A percentile compares a stretch with the other conserved stretches of the same genome.
phyloP scores from a whole-genome alignment of 352 stramenopile species.

The Pythium aristosporum region DNA sequence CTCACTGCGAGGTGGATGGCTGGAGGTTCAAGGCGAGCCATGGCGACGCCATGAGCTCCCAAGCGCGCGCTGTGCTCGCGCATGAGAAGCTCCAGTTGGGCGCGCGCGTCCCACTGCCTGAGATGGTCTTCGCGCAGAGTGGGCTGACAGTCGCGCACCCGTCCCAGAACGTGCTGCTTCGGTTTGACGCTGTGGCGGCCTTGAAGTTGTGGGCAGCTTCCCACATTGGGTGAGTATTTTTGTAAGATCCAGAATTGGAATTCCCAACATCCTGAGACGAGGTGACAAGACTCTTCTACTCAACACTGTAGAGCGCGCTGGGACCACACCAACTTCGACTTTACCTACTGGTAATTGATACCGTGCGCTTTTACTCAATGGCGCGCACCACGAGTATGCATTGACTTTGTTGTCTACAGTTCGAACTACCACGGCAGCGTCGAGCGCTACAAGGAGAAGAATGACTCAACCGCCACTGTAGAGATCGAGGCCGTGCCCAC shows the following conservation, averaged over 20 bases:
- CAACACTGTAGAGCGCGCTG: constrained; percentile 7
- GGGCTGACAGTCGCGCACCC: constrained; percentile 32
- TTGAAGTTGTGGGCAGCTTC: constrained; percentile 42
- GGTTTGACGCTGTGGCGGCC: constrained; percentile 42
- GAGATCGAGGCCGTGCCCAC: constrained; percentile 18
- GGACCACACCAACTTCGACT: constrained; percentile 51
- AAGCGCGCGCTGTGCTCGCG: constrained; percentile 32
- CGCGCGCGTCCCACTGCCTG: constrained; percentile 42
- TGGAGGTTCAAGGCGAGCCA: constrained; percentile 45
- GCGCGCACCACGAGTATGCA: too few relatives aligned
- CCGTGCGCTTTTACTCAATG: not conserved
- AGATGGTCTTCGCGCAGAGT: constrained; percentile 58
- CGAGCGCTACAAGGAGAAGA: constrained; percentile 16
- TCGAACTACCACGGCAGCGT: constrained; percentile 40
- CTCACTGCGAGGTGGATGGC: constrained; percentile 30
- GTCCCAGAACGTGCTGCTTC: constrained; percentile 30
- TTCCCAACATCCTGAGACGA: not conserved
- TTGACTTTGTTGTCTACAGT: constrained; percentile 13
- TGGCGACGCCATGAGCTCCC: constrained; percentile 43
- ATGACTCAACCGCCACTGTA: not conserved
- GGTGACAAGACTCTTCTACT: not conserved
- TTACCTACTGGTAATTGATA: constrained; percentile 48
- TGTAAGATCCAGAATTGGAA: not conserved
- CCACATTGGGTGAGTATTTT: constrained; percentile 11
- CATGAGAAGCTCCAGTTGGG: constrained; percentile 30